These are phyloP conservation scores for Theileria parva DNA, from an alignment of 169 alveolate species.

Conservation along the genomic window DNA sequence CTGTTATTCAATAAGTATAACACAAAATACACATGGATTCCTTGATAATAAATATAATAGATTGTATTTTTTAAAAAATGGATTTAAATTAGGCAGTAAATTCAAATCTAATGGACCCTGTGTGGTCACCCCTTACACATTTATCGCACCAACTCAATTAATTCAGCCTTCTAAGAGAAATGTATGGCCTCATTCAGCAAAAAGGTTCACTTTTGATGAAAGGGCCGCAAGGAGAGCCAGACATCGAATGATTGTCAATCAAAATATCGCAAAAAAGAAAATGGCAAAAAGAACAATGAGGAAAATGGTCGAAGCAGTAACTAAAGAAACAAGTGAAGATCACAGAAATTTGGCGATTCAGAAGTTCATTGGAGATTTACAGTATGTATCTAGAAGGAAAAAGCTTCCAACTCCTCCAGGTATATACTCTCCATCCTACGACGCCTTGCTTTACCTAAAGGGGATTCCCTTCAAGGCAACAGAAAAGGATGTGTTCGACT, in stretches of 20 bases:
- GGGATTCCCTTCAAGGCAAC: constrained; percentile 57
- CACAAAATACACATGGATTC: background rate
- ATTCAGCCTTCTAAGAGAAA: constrained; percentile 1
- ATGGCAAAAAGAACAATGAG: constrained; percentile 19
- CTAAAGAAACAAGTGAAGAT: constrained; percentile 8
- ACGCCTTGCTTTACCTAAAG: constrained; percentile 51
- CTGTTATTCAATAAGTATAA: background rate
- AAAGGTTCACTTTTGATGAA: constrained; percentile 15
- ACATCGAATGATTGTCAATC: background rate
- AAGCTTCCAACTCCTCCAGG: constrained; percentile 51
- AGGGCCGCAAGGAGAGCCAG: constrained; percentile 12
- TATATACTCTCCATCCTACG: constrained; percentile 34
- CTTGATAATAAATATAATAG: background rate
- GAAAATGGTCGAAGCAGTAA: constrained; percentile 11
- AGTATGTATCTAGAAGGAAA: constrained; percentile 34
- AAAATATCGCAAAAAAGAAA: constrained; percentile 1
- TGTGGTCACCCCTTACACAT: background rate
- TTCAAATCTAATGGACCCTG: background rate
- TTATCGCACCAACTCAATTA: background rate
- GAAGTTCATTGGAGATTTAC: constrained; percentile 42
- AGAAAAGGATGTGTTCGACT: constrained; percentile 38
- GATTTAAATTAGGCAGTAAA: background rate
- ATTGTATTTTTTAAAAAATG: background rate
- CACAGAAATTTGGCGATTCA: constrained; percentile 6
- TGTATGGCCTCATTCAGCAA: background rate